phyloP scores from a whole-genome alignment of 108 stramenopile species.

The Nitzschia palea region DNA sequence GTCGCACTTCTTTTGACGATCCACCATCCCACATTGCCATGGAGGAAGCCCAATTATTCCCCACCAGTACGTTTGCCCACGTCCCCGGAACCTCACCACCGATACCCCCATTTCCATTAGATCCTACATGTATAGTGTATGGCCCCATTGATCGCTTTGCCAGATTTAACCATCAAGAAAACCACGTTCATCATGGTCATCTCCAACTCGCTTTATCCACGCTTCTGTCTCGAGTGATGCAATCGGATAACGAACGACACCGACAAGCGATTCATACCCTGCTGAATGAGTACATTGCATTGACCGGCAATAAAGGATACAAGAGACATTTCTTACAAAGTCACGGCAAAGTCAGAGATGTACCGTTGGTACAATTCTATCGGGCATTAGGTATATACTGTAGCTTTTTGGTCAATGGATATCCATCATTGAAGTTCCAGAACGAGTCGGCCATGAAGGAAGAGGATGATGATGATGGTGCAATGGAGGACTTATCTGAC shows the following conservation, averaged over 20 bases:
- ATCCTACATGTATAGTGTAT: constrained; percentile 29
- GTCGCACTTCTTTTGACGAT: not conserved
- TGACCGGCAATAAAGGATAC: not conserved
- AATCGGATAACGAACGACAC: no score
- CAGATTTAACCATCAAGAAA: constrained; percentile 13
- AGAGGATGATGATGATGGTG: constrained; percentile 2
- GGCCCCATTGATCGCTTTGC: constrained; percentile 38
- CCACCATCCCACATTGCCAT: not conserved
- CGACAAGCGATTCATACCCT: not conserved
- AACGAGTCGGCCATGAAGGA: not conserved
- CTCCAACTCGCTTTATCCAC: constrained; percentile 17
- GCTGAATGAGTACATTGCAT: constrained; percentile 2
- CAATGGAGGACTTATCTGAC: constrained; percentile 2
- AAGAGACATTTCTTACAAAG: not conserved
- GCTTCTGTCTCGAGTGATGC: constrained; percentile 17
- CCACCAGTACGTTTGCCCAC: constrained; percentile 35
- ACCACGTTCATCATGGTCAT: not conserved
- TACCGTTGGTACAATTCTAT: constrained; percentile 29
- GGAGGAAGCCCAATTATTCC: constrained; percentile 1
- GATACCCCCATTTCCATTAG: constrained; percentile 34
- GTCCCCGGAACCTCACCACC: constrained; percentile 43
- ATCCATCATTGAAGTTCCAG: not conserved
- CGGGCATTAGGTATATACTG: constrained; percentile 23
- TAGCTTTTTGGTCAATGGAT: constrained; percentile 27
- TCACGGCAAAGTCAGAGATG: constrained; percentile 1